Base-by-base conservation (phyloP, 768 basidiomycete species). In the Macrolepiota albuminosa region DNA sequence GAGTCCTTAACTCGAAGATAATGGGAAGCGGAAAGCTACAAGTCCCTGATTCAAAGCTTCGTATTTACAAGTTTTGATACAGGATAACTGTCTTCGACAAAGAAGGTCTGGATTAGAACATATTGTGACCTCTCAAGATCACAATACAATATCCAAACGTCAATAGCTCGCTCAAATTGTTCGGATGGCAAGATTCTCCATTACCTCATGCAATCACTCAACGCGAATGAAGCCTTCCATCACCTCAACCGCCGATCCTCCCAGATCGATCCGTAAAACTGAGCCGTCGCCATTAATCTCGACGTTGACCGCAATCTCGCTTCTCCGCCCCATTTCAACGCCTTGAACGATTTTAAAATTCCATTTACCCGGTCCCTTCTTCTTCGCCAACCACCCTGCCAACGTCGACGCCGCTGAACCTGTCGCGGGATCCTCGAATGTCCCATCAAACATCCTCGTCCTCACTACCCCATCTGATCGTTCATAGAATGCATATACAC, bases 11-110 rank as follows among this genome's bases (percentile, higher is more conserved):
- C 83, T 14, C 71, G 70, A 54, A 97, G 71, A 6, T 75, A 76
- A 69, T 95, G 87, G 0, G 76, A 79, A 8, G 80, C 91, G n/a
- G 81, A 78, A 29, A 29, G 29, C 29, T 29, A 29, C 4, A 29
- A 29, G 4, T 29, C 29, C 29, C 29, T 29, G 1, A 29, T 29
- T 29, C 29, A 29, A 29, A 29, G 29, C 29, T 29, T 29, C 29
- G 29, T 3, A 29, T 29, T 29, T 29, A 29, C 29, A 29, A 29
- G 29, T 29, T 29, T 29, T 29, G 29, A 3, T 29, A 29, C 14
- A 14, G 4, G 39, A 40, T 16, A 40, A 40, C 14, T 40, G 39
- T 94, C 14, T 10, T 10, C 16, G 3, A 21, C 43, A 21, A 45
- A n/a, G 43, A 45, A 45, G 21, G 10, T 11, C 43, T 13, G 13